Percentiles rank a stretch among this genome's conserved stretches.
Conservation (phyloP, 164 flowering plant genomes). For the Vitis cinerea region DNA sequence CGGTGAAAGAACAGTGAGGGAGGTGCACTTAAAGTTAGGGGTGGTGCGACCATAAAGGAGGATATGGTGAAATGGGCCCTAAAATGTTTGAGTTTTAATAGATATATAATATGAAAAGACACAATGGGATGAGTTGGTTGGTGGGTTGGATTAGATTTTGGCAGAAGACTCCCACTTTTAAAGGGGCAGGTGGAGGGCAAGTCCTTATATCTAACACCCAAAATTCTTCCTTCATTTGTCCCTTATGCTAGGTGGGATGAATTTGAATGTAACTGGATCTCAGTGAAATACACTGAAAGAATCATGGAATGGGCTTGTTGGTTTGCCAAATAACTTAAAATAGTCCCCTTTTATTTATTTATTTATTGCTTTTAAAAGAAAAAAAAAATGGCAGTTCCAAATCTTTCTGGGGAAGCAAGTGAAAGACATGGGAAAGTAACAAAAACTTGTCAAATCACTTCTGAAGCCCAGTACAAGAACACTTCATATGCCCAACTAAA, state of each 20-base stretch:
- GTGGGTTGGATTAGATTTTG: slow-evolving; percentile 18
- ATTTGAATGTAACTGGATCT: not conserved
- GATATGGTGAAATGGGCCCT: slow-evolving; percentile 9
- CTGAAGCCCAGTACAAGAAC: too few species aligned
- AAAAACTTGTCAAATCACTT: too few species aligned
- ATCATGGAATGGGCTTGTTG: not conserved
- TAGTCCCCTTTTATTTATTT: too few species aligned
- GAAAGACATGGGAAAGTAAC: too few species aligned
- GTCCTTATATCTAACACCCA: not conserved
- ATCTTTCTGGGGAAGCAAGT: too few species aligned
- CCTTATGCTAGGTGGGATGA: slow-evolving; percentile 14
- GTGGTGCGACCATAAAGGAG: slow-evolving; percentile 8
- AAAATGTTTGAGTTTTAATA: not conserved
- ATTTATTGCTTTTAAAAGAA: too few species aligned
- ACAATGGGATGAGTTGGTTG: slow-evolving; percentile 18
- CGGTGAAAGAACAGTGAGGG: not conserved
- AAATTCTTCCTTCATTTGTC: slow-evolving; percentile 8
- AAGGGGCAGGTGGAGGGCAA: slow-evolving; percentile 9
- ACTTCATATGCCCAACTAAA: too few species aligned
- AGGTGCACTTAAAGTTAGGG: not conserved
- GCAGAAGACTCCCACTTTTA: slow-evolving; percentile 1
- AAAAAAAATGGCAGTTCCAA: too few species aligned
- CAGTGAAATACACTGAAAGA: not conserved
- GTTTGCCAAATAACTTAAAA: not conserved
- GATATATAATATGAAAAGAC: slow-evolving; percentile 5